Evolutionary conservation across 169 alveolate genomes (phyloP), one percentile per base, ranked within the genome.

Genomic region (Eimeria falciformis): DNA sequence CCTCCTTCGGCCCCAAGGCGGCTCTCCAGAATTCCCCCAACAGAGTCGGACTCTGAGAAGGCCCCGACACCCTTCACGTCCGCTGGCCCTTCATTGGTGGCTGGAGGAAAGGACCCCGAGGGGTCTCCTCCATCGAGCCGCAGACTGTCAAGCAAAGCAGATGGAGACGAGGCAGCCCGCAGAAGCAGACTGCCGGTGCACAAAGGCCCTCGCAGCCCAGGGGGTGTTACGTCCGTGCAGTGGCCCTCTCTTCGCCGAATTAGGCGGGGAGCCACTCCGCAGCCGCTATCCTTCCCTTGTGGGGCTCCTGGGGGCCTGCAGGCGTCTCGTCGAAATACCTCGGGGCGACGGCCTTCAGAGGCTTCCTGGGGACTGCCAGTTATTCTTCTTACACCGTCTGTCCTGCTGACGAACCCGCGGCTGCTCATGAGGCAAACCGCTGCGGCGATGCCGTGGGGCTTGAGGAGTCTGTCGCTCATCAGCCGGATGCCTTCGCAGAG

Each of bases 81-180:
- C 27, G 53, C 5, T 3, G 58, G 33, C 37, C 27, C 73, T 0
- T 79, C 89, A n/a, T 45, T 65, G 53, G 12, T 9, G 5, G 50
- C 89, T 43, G 50, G 89, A 17, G 73, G 12, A 71, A 33, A 33
- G 40, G 40, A 2, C 40, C 40, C 40, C 40, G 40, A 33, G 40
- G 40, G 40, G 40, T 33, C 40, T 33, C 89, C 33, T 27, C 50
- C 50, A 37, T 55, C 55, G 53, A 69, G 89, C 50, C 89, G 69
- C 43, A 79, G 50, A 29, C 89, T 79, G 73, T 79, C 89, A 5
- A 79, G 75, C 4, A 79, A 71, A 45, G 89, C 89, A 79, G 89
- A 79, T 21, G 89, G 89, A 18, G 89, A 79, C 12, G 89, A 79
- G 37, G 89, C 89, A 27, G 89, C 89, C n/a, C 89, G 62, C 69